phyloP scores from a whole-genome alignment of 345 rosid species.

The Garcia nutans region DNA sequence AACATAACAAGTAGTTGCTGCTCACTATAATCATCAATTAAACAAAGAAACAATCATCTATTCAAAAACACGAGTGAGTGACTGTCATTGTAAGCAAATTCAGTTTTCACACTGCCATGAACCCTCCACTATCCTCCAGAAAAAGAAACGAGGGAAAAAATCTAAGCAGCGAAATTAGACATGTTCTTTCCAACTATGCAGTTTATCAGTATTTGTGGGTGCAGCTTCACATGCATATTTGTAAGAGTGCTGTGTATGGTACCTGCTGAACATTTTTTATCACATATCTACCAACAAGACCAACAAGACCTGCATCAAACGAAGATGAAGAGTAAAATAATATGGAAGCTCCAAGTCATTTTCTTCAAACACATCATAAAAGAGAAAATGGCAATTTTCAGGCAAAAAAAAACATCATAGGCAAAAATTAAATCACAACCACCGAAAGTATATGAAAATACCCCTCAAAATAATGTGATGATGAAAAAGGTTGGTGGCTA shows the following conservation, averaged over 20 bases:
- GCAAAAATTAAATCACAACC: neutral
- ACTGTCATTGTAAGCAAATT: no score
- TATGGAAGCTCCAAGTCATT: neutral
- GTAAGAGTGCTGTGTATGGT: neutral
- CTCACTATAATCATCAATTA: constrained; percentile 9
- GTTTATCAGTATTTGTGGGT: neutral
- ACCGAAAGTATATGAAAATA: neutral
- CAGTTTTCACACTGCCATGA: neutral
- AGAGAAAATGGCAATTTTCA: neutral
- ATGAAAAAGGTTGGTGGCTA: constrained; percentile 18
- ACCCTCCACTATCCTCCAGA: neutral
- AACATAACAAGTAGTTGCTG: constrained; percentile 21
- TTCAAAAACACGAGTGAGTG: no score
- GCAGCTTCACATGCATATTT: neutral
- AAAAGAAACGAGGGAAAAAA: neutral
- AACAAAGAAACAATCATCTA: neutral
- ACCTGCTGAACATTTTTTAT: constrained; percentile 10
- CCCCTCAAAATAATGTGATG: constrained; percentile 4
- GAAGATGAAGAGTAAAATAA: neutral
- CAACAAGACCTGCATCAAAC: constrained; percentile 9
- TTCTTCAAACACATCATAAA: neutral
- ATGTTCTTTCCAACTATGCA: neutral
- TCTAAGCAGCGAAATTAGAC: neutral
- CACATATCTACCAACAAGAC: constrained; percentile 7
- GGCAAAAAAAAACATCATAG: neutral